These are phyloP conservation scores for Zoysia matrella DNA, from an alignment of 202 grass and related monocot species.

Conservation along the genomic window DNA sequence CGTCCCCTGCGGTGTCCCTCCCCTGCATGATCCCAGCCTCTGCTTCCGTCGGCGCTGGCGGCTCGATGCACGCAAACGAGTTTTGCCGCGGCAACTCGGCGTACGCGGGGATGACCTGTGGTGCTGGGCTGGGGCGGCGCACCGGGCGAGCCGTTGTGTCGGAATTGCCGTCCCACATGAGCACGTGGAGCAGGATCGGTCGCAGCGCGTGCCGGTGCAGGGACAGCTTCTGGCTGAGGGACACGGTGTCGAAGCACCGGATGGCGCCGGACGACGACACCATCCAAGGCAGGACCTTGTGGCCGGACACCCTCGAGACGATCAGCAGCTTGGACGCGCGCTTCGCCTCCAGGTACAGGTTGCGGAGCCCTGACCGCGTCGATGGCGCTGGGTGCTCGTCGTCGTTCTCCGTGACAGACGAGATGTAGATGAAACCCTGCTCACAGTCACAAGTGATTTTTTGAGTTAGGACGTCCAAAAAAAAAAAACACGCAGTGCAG, in stretches of 20 bases:
- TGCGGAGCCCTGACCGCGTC: conserved; percentile 80
- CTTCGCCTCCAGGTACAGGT: conserved; percentile 79
- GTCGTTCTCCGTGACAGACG: conserved; percentile 75
- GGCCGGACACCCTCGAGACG: conserved; percentile 81
- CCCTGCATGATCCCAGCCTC: conserved; percentile 50
- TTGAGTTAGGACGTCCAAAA: background rate
- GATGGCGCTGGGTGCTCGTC: conserved; percentile 54
- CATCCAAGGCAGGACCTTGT: conserved; percentile 91
- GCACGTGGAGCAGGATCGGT: conserved; percentile 77
- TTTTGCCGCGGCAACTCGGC: conserved; percentile 59
- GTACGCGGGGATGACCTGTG: conserved; percentile 40
- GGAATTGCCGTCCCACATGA: conserved; percentile 75
- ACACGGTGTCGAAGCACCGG: conserved; percentile 96
- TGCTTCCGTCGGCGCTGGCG: background rate
- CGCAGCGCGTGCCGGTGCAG: conserved; percentile 83
- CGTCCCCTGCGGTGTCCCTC: conserved; percentile 74
- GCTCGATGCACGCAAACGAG: conserved; percentile 49
- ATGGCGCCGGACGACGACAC: conserved; percentile 88
- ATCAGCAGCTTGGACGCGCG: conserved; percentile 76
- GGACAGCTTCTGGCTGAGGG: conserved; percentile 95
- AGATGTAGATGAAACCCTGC: conserved; percentile 94
- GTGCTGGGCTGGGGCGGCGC: conserved; percentile 34
- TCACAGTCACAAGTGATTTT: background rate
- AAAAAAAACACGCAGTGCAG: background rate
- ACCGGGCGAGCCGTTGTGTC: background rate